Conservation (phyloP, 257 asterid genomes). For the Osmanthus fragrans region DNA sequence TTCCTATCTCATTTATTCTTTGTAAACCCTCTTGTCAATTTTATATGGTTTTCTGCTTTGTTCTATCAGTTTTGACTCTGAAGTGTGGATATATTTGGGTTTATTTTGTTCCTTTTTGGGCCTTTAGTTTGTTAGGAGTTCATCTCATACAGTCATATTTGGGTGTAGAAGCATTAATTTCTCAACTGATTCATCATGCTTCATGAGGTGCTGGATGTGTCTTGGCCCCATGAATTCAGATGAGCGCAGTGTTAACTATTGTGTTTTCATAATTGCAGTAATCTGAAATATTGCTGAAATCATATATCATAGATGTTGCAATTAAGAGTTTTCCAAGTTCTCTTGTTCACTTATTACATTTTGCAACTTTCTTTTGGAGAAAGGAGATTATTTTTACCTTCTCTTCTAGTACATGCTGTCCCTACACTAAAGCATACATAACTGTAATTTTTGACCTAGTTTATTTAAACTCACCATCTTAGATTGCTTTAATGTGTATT, state of each 20-base stretch:
- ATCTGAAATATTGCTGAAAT: too few relatives aligned
- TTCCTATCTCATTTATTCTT: slow-evolving; percentile 20
- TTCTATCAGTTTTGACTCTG: neutral
- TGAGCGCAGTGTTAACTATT: neutral
- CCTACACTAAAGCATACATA: neutral
- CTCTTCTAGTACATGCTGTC: neutral
- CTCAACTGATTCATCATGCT: neutral
- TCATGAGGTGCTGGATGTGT: neutral
- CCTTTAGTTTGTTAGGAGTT: neutral
- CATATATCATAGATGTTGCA: neutral
- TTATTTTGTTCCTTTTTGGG: neutral
- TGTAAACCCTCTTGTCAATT: neutral
- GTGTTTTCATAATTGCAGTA: neutral
- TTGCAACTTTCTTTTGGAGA: neutral
- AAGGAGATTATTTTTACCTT: neutral
- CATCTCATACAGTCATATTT: neutral
- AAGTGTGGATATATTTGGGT: neutral
- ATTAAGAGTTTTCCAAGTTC: too few relatives aligned
- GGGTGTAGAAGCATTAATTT: neutral
- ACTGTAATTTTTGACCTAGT: neutral
- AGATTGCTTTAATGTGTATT: neutral
- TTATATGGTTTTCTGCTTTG: neutral
- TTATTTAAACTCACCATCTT: neutral
- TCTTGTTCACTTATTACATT: neutral
- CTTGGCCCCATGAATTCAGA: neutral